Conservation (phyloP, 371 early-diverging fungal species). For the Mucor saturninus region DNA sequence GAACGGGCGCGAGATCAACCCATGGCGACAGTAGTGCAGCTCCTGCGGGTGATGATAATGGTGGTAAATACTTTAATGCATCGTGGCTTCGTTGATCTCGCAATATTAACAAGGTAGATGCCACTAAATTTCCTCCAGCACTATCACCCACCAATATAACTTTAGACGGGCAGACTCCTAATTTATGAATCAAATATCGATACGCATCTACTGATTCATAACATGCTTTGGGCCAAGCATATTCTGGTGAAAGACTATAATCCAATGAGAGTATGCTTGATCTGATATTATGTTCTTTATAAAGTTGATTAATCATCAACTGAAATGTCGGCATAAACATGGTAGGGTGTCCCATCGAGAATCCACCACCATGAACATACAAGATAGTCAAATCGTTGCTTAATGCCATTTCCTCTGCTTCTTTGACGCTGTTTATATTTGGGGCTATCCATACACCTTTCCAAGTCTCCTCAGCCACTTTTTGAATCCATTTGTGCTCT, state of each 20-base stretch:
- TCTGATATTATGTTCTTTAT: constrained; percentile 15
- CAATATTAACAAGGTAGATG: constrained; percentile 21
- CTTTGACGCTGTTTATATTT: constrained; percentile 3
- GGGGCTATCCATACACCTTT: constrained; percentile 34
- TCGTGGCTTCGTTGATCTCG: constrained; percentile 2
- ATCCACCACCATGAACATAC: constrained; percentile 38
- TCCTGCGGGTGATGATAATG: constrained; percentile 29
- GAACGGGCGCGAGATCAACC: constrained; percentile 10
- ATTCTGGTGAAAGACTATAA: constrained; percentile 27
- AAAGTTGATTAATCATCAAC: constrained; percentile 17
- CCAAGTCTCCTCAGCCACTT: constrained; percentile 19
- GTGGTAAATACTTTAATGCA: constrained; percentile 11
- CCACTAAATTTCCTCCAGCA: constrained; percentile 33
- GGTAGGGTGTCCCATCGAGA: constrained; percentile 25
- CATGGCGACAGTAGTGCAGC: constrained; percentile 30
- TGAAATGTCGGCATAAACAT: constrained; percentile 34
- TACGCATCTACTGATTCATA: constrained; percentile 31
- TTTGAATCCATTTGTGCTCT: constrained; percentile 24
- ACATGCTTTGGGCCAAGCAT: constrained; percentile 34
- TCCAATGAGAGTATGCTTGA: constrained; percentile 35
- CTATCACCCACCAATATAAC: constrained; percentile 34
- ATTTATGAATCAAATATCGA: constrained; percentile 25
- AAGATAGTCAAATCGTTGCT: constrained; percentile 29
- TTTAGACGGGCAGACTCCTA: constrained; percentile 21
- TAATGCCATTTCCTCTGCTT: constrained; percentile 16